Evolutionary conservation across 768 basidiomycete species (phyloP).

Genomic region (Lactarius hatsudake): DNA sequence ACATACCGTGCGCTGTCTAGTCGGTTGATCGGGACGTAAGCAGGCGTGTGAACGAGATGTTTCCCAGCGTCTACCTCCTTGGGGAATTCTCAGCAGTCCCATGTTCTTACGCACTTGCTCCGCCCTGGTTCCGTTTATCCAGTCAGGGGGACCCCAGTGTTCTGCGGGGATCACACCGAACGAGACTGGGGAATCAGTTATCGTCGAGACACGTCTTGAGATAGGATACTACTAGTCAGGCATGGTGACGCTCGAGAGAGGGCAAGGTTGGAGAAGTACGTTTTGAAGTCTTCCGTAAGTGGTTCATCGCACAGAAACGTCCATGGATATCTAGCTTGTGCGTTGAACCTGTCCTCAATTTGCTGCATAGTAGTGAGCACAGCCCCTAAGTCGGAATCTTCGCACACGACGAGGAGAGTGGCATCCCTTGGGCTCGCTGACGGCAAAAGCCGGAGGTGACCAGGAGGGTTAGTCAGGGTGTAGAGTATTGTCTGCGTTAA

Average conservation of each 20-base stretch:
- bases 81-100: slow-evolving; percentile 53
- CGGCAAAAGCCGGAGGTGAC: not conserved
- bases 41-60: not conserved
- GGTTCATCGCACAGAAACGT: slow-evolving; percentile 62
- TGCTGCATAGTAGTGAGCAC: slow-evolving; percentile 50
- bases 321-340: slow-evolving; percentile 57
- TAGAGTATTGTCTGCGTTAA: not conserved
- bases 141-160: slow-evolving; percentile 77
- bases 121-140: slow-evolving; percentile 56
- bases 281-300: slow-evolving; percentile 54
- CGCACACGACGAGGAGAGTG: slow-evolving; percentile 53
- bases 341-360: slow-evolving; percentile 59
- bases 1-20: slow-evolving; percentile 38
- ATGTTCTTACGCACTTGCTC: slow-evolving; percentile 47
- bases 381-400: slow-evolving; percentile 45
- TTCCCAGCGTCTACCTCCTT: slow-evolving; percentile 37
- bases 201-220: slow-evolving; percentile 49
- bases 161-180: slow-evolving; percentile 75
- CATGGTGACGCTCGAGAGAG: slow-evolving; percentile 14
- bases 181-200: slow-evolving; percentile 60
- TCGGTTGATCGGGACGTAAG: not conserved
- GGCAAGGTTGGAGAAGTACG: slow-evolving; percentile 30
- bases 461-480: not conserved
- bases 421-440: slow-evolving; percentile 45
- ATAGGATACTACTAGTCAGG: not conserved